Evolutionary conservation across 2,329 filamentous ascomycete genomes (phyloP).

Genomic region (Fusarium buharicum): DNA sequence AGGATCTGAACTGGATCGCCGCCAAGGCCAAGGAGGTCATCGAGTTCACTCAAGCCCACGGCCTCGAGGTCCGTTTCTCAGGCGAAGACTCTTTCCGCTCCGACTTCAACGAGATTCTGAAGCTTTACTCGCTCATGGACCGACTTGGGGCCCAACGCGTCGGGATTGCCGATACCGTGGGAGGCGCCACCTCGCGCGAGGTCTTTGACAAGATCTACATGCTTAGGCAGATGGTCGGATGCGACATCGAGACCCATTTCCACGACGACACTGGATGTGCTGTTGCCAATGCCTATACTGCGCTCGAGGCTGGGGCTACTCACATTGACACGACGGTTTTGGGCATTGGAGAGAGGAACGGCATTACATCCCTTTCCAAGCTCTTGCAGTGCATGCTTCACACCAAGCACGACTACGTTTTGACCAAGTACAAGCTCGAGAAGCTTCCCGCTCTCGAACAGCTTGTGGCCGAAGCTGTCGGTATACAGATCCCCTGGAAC

Average conservation of each 20-base stretch:
- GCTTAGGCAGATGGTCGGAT: constrained; percentile 68
- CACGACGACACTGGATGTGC: constrained; percentile 95
- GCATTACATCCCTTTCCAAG: constrained; percentile 69
- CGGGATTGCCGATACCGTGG: constrained; percentile 95
- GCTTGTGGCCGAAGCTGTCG: constrained; percentile 75
- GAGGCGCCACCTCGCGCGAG: constrained; percentile 83
- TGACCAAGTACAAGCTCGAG: constrained; percentile 87
- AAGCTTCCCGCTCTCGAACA: constrained; percentile 91
- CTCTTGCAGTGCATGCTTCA: constrained; percentile 27
- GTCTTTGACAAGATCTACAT: constrained; percentile 90
- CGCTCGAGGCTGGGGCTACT: constrained; percentile 87
- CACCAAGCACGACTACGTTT: constrained; percentile 80
- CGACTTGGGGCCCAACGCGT: constrained; percentile 85
- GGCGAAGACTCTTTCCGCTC: constrained; percentile 89
- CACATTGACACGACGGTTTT: constrained; percentile 87
- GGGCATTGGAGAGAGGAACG: constrained; percentile 61
- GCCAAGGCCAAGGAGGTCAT: constrained; percentile 55
- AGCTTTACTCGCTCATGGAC: constrained; percentile 84
- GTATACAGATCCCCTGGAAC: constrained; percentile 27
- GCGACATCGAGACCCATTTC: constrained; percentile 70
- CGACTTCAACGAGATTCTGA: constrained; percentile 78
- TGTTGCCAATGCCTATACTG: constrained; percentile 88
- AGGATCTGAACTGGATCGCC: constrained; percentile 91
- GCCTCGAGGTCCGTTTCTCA: constrained; percentile 59
- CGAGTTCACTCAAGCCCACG: constrained; percentile 33